Evolutionary conservation across 2,329 filamentous ascomycete species (phyloP), one percentile per base, ranked within the genome.

Genomic region (Sporothrix mexicana): DNA sequence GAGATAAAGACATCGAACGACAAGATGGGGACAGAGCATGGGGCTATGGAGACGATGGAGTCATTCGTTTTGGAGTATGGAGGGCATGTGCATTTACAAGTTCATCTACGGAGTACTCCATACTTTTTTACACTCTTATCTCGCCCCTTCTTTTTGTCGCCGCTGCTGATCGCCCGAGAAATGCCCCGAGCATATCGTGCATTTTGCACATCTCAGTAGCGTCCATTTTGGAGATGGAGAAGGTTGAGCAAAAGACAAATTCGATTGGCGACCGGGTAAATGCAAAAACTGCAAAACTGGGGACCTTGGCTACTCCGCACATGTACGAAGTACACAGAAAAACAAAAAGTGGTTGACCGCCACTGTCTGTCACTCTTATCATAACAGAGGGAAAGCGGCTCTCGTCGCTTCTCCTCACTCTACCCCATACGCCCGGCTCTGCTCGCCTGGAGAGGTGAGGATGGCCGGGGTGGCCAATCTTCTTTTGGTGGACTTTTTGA

Each of bases 251-350:
- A 20, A 7, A 53, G 49, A 30, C 30, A 30, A 5, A n/a, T n/a
- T n/a, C 30, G 15, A 64, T 23, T 64, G 59, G 59, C 59, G 59
- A 64, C 59, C 59, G 59, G 59, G 59, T 64, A 64, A 64, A 64
- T 64, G 59, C 36, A 43, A 43, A 62, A 43, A 30, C 20, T 12
- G 23, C 5, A 13, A 23, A 13, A 23, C 20, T 6, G 20, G 23
- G 53, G 55, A 25, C 47, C 47, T 4, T 51, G 47, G 13, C n/a
- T n/a, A n/a, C n/a, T n/a, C n/a, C n/a, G n/a, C n/a, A n/a, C n/a
- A n/a, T n/a, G n/a, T n/a, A n/a, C n/a, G n/a, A n/a, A n/a, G n/a
- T n/a, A n/a, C n/a, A 36, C 30, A 36, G 4, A 36, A 36, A 36
- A 36, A 36, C 30, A 36, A 36, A 36, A 36, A 36, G 30, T 36